These are phyloP conservation scores for Cocos nucifera DNA, from an alignment of 176 grass and related monocot species.

Conservation along the genomic window DNA sequence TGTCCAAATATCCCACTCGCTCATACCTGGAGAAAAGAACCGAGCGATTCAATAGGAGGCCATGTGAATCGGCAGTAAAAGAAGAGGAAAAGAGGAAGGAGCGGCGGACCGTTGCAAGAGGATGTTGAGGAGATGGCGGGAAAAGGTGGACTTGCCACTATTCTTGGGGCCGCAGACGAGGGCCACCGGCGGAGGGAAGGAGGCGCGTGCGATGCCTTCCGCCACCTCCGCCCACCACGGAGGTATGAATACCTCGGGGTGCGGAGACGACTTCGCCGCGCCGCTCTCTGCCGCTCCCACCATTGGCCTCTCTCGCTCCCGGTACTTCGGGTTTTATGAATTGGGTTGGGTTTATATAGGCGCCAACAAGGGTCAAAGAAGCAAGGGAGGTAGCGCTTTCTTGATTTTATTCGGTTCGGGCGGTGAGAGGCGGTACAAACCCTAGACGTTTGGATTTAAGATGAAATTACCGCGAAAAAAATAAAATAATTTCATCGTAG, in stretches of 20 bases:
- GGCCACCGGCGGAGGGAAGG: conserved; percentile 35
- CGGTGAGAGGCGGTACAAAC: too few relatives aligned
- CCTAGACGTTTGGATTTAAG: too few relatives aligned
- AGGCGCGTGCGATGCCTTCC: conserved; percentile 4
- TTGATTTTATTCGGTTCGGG: too few relatives aligned
- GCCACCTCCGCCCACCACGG: conserved; percentile 30
- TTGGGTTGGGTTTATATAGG: too few relatives aligned
- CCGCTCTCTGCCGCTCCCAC: too few relatives aligned
- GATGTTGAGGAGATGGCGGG: conserved; percentile 66
- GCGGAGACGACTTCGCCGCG: conserved; percentile 2
- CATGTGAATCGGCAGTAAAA: background rate
- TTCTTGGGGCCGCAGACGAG: conserved; percentile 79
- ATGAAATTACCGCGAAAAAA: too few relatives aligned
- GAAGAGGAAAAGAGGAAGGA: background rate
- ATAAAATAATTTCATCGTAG: too few relatives aligned
- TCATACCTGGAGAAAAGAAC: conserved; percentile 26
- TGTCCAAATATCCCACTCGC: conserved; percentile 68
- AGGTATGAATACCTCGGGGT: conserved; percentile 33
- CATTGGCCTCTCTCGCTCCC: too few relatives aligned
- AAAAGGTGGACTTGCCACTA: conserved; percentile 93
- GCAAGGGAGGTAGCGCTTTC: too few relatives aligned
- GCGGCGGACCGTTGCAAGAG: conserved; percentile 49
- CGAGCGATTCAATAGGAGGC: too few relatives aligned
- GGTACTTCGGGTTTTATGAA: too few relatives aligned
- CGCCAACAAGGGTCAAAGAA: too few relatives aligned